Conservation (phyloP, 768 basidiomycete genomes). For the Leccinum fibrillosum region DNA sequence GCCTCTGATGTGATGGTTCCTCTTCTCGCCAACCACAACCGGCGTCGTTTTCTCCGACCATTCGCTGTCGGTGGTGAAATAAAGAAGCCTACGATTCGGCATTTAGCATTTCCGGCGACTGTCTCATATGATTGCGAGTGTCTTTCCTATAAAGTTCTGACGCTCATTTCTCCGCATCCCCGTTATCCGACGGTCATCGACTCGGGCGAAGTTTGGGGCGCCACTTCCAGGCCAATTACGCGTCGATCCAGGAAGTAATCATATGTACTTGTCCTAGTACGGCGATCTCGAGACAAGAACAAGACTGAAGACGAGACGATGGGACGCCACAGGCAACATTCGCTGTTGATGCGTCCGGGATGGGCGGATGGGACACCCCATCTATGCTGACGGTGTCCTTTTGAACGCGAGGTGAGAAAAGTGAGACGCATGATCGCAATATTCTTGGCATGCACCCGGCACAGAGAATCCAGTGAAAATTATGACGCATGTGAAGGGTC, state of each 20-base stretch:
- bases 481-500: too few species aligned
- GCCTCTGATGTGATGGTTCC: not conserved
- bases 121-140: too few species aligned
- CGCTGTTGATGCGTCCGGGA: not conserved
- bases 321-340: not conserved
- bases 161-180: not conserved
- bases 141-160: not conserved
- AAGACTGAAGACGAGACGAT: not conserved
- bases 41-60: constrained; percentile 10
- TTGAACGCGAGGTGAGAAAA: not conserved
- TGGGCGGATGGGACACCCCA: not conserved
- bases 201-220: not conserved
- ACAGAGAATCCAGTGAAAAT: not conserved
- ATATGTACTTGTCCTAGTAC: not conserved
- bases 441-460: not conserved
- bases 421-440: not conserved
- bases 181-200: not conserved
- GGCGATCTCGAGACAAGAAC: not conserved
- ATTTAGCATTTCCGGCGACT: constrained; percentile 5
- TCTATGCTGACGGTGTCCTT: too few species aligned
- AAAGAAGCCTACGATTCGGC: constrained; percentile 9
- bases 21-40: not conserved
- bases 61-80: not conserved
- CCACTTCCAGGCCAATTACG: not conserved
- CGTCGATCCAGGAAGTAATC: not conserved